A percentile compares a stretch with the other conserved stretches of the same genome.
These are phyloP conservation scores for Botrytis elliptica DNA, from an alignment of 2,329 filamentous ascomycete species.

Conservation along the genomic window DNA sequence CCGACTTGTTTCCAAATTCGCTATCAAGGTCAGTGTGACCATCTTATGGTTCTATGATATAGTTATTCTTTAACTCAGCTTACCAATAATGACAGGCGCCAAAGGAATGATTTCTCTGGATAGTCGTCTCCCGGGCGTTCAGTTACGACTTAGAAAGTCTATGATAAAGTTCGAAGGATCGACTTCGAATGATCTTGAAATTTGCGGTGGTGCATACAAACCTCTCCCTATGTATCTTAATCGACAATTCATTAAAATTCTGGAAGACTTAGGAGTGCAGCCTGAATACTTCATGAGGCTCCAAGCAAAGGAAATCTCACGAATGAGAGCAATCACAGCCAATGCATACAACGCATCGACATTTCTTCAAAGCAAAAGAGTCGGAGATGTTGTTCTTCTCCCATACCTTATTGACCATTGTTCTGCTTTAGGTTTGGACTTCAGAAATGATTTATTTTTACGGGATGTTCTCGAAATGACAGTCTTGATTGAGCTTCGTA, in stretches of 20 bases:
- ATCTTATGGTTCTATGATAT: not conserved
- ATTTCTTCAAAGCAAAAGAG: constrained; percentile 62
- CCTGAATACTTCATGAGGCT: constrained; percentile 59
- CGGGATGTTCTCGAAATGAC: constrained; percentile 68
- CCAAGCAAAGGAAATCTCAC: constrained; percentile 61
- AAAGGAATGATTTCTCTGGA: constrained; percentile 81
- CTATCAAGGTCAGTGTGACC: constrained; percentile 51
- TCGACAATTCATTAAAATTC: constrained; percentile 78
- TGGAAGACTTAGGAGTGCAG: constrained; percentile 71
- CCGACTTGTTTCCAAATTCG: constrained; percentile 75
- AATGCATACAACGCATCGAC: constrained; percentile 60
- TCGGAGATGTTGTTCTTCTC: constrained; percentile 61
- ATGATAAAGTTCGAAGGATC: constrained; percentile 76
- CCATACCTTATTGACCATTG: constrained; percentile 62
- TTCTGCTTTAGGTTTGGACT: constrained; percentile 58
- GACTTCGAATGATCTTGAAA: constrained; percentile 59
- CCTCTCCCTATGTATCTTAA: constrained; percentile 72
- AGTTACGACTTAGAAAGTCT: constrained; percentile 64
- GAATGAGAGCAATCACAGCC: constrained; percentile 58
- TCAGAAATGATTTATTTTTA: constrained; percentile 67
- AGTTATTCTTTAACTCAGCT: not conserved
- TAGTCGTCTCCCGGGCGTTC: constrained; percentile 53
- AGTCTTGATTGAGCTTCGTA: constrained; percentile 67
- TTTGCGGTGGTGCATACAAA: constrained; percentile 67
- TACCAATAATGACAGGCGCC: constrained; percentile 46